Evolutionary conservation across 2,329 filamentous ascomycete genomes (phyloP), one percentile per base, ranked within the genome.

Genomic region (Exophiala spinifera): DNA sequence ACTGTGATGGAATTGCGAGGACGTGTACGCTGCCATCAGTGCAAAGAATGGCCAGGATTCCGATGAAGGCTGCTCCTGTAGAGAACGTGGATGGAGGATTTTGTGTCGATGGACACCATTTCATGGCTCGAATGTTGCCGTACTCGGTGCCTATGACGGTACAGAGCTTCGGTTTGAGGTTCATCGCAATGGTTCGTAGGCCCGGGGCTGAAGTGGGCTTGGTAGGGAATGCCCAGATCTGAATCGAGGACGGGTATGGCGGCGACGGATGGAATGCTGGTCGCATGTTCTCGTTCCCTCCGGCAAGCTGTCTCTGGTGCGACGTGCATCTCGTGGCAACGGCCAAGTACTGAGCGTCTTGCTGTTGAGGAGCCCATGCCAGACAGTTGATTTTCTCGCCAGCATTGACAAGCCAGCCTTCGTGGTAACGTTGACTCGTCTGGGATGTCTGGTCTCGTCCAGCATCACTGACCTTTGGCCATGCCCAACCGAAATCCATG

Each of bases 181-280:
- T 64, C 59, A 72, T 71, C 61, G 81, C 74, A 5, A 82, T 66
- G 2, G 66, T 69, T 13, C 71, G 70, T 1, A 70, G 66, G 19
- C 60, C 56, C 14, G 60, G 52, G 1, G 65, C n/a, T 33, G 7
- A 8, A 11, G 36, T 50, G 3, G 40, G 3, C 14, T 65, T 67
- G 3, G 74, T 71, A 34, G 71, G 68, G 60, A 85, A 80, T 4
- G 76, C 70, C 82, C 82, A 85, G 5, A 86, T 76, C 58, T 85
- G 81, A 28, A 85, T 73, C 2, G 74, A 75, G 13, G 76, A 74
- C 14, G 76, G 73, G 56, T 75, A 77, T 14, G 74, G 69, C 5
- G 70, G 65, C 3, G 77, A 76, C 8, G 79, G 72, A 14, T 71
- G 71, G 63, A 83, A 83, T 3, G 80, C 74, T 15, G 78, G 75